Conservation (phyloP, 495 filamentous ascomycete genomes). For the Evernia prunastri region DNA sequence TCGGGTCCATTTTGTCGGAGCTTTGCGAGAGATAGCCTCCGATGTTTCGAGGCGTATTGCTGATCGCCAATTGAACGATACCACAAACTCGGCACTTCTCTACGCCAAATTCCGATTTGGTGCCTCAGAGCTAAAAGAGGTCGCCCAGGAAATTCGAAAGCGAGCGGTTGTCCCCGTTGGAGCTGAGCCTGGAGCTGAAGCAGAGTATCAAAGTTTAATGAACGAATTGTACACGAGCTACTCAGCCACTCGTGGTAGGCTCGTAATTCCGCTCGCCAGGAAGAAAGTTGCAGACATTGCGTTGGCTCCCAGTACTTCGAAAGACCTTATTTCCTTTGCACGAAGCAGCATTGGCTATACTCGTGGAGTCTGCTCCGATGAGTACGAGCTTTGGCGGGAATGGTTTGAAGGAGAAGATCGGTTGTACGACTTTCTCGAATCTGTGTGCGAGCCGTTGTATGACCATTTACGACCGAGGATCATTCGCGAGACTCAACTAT, state of each 20-base stretch:
- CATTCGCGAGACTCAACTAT: conserved; percentile 61
- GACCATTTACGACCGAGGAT: conserved; percentile 63
- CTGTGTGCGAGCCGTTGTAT: conserved; percentile 68
- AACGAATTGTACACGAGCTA: conserved; percentile 63
- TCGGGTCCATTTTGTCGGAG: conserved; percentile 74
- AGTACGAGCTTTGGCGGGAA: conserved; percentile 68
- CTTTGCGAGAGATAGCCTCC: conserved; percentile 60
- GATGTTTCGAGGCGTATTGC: conserved; percentile 65
- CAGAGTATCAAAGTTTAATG: conserved; percentile 60
- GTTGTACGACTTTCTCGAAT: conserved; percentile 64
- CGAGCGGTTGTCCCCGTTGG: conserved; percentile 54
- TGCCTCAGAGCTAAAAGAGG: conserved; percentile 58
- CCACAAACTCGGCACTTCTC: conserved; percentile 65
- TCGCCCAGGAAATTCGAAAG: conserved; percentile 64
- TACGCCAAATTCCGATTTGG: conserved; percentile 73
- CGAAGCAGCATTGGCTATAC: conserved; percentile 64
- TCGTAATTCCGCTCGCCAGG: conserved; percentile 52
- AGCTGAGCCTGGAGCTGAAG: conserved; percentile 55
- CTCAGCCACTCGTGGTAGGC: conserved; percentile 49
- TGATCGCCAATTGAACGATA: conserved; percentile 66
- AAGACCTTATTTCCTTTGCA: conserved; percentile 62
- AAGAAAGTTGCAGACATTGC: conserved; percentile 62
- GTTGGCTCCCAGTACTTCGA: conserved; percentile 58
- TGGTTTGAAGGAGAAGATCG: conserved; percentile 67
- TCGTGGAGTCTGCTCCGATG: conserved; percentile 63